Percentiles rank a stretch among this genome's conserved stretches.
Conservation (phyloP, 2,329 filamentous ascomycete genomes). For the Trichoderma breve region DNA sequence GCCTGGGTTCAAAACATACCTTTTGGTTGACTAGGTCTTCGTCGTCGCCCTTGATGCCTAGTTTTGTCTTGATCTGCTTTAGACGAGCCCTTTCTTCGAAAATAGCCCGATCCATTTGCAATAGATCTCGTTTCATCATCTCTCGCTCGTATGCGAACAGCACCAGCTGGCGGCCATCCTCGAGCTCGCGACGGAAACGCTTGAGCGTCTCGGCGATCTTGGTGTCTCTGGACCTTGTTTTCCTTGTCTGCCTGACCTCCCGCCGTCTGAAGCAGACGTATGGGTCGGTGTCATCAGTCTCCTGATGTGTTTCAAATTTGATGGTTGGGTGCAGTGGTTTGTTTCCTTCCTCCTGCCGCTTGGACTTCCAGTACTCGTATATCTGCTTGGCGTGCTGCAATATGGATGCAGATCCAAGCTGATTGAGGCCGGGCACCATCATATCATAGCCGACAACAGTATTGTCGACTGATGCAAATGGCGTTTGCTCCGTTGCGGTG, state of each 20-base stretch:
- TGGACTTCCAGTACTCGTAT: slow-evolving; percentile 85
- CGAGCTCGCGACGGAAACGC: slow-evolving; percentile 84
- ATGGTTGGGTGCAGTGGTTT: slow-evolving; percentile 72
- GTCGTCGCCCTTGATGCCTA: slow-evolving; percentile 88
- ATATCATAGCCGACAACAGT: slow-evolving; percentile 75
- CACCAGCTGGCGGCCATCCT: slow-evolving; percentile 81
- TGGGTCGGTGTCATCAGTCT: slow-evolving; percentile 92
- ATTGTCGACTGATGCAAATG: slow-evolving; percentile 86
- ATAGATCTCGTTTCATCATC: slow-evolving; percentile 70
- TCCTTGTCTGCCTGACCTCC: slow-evolving; percentile 90
- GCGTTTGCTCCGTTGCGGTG: slow-evolving; percentile 77
- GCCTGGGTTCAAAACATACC: slow-evolving; percentile 45
- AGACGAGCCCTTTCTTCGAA: slow-evolving; percentile 81
- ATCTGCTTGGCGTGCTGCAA: slow-evolving; percentile 68
- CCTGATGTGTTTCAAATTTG: slow-evolving; percentile 92
- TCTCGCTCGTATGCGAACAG: slow-evolving; percentile 78
- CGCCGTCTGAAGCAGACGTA: slow-evolving; percentile 97
- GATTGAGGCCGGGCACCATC: slow-evolving; percentile 66
- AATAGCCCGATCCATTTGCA: slow-evolving; percentile 71
- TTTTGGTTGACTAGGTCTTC: slow-evolving; percentile 94
- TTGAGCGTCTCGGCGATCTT: slow-evolving; percentile 94
- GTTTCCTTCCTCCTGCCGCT: slow-evolving; percentile 65
- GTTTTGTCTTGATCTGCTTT: slow-evolving; percentile 83
- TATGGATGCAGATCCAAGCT: slow-evolving; percentile 49
- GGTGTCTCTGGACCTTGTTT: slow-evolving; percentile 89